Evolutionary conservation across 495 filamentous ascomycete genomes (phyloP).

Genomic region (Glarea lozoyensis): DNA sequence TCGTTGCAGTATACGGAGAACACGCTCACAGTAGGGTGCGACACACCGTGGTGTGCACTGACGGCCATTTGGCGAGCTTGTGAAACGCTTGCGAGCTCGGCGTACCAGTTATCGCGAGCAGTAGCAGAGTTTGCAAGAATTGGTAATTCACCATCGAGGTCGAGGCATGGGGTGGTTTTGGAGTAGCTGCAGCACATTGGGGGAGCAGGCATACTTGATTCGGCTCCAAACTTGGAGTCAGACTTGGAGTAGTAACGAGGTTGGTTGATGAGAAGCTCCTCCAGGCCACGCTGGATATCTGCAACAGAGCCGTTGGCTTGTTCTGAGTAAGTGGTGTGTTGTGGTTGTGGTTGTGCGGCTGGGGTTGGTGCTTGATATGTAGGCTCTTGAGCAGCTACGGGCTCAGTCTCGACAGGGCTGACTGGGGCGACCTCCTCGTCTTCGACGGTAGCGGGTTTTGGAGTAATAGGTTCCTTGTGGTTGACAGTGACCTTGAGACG

Average conservation of each 20-base stretch:
- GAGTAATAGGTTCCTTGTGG: conserved; percentile 20
- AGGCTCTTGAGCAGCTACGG: background rate
- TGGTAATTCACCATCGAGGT: conserved; percentile 22
- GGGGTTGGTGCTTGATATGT: conserved; percentile 1
- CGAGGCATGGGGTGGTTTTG: conserved; percentile 2
- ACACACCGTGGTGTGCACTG: background rate
- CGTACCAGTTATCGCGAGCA: conserved; percentile 30
- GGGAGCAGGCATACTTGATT: background rate
- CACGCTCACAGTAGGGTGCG: conserved; percentile 7
- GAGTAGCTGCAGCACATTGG: conserved; percentile 3
- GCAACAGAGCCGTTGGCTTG: conserved; percentile 10
- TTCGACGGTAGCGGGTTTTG: conserved; percentile 35
- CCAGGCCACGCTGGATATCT: conserved; percentile 22
- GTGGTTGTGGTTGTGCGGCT: background rate
- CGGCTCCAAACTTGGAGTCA: background rate
- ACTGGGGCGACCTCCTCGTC: conserved; percentile 25
- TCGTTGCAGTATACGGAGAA: conserved; percentile 86
- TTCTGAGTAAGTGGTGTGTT: conserved; percentile 3
- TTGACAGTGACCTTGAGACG: conserved; percentile 64
- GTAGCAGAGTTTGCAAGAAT: conserved; percentile 20
- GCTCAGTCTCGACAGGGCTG: conserved; percentile 10
- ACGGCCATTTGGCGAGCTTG: conserved; percentile 13
- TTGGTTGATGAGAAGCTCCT: conserved; percentile 21
- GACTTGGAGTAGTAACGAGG: conserved; percentile 7
- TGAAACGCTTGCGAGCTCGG: conserved; percentile 24